phyloP scores from a whole-genome alignment of 352 stramenopile species.

The Globisporangium carolinianum region DNA sequence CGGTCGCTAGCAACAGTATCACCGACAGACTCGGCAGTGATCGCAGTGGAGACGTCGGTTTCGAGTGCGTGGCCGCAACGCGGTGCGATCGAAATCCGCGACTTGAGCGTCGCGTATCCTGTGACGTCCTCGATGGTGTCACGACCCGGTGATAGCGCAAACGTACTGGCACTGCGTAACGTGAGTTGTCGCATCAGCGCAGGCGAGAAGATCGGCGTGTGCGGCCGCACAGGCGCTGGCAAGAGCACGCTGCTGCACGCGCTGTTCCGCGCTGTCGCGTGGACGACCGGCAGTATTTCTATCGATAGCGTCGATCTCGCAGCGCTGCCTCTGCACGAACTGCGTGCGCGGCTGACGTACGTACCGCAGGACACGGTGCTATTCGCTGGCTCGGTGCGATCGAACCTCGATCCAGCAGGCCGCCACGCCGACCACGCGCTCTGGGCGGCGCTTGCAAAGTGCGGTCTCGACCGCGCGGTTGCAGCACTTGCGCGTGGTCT shows the following conservation, averaged over 20 bases:
- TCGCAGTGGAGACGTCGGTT: not conserved
- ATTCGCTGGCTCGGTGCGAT: constrained; percentile 75
- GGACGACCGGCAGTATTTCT: constrained; percentile 36
- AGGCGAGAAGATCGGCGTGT: constrained; percentile 74
- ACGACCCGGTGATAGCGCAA: too few species aligned
- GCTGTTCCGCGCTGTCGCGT: constrained; percentile 68
- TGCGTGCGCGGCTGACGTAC: constrained; percentile 71
- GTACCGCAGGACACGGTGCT: constrained; percentile 81
- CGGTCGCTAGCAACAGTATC: not conserved
- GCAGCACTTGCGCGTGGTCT: constrained; percentile 38
- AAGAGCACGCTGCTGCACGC: constrained; percentile 85
- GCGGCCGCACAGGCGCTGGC: constrained; percentile 85
- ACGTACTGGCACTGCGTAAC: constrained; percentile 23
- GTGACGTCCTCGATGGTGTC: constrained; percentile 4
- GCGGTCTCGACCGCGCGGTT: constrained; percentile 37
- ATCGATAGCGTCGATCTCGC: constrained; percentile 75
- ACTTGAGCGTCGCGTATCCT: constrained; percentile 42
- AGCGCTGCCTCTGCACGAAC: constrained; percentile 43
- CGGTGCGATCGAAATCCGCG: constrained; percentile 44
- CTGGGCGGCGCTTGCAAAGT: constrained; percentile 47
- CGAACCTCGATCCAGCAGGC: constrained; percentile 74
- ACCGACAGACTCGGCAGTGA: not conserved
- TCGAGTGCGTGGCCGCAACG: constrained; percentile 29
- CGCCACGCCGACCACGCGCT: constrained; percentile 37
- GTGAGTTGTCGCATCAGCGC: constrained; percentile 40